Conservation (phyloP, 78 protist species). For the Dictyostelium intermedium region DNA sequence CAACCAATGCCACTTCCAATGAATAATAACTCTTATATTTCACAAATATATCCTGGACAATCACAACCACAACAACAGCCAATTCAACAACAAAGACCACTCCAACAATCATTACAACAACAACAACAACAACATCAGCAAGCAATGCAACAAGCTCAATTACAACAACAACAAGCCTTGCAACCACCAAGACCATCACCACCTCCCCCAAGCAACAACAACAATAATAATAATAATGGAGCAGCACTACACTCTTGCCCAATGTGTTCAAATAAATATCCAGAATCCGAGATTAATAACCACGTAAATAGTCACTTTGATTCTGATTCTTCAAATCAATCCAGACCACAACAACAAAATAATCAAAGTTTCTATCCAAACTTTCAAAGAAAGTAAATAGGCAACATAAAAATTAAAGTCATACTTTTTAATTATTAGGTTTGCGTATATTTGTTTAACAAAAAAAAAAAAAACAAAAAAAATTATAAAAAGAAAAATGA, state of each 20-base stretch:
- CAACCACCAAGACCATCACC: neutral
- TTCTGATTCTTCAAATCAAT: neutral
- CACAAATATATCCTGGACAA: neutral
- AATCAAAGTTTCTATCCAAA: neutral
- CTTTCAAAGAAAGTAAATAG: neutral
- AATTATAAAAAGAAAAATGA: neutral
- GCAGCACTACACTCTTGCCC: neutral
- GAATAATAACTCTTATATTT: neutral
- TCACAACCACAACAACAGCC: slow-evolving; percentile 4
- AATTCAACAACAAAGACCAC: neutral
- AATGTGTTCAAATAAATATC: slow-evolving; percentile 19
- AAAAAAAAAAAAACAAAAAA: neutral
- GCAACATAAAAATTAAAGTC: neutral
- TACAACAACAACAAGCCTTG: slow-evolving; percentile 10
- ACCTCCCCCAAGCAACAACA: neutral
- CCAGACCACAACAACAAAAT: neutral
- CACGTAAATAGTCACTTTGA: slow-evolving; percentile 20
- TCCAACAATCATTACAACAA: slow-evolving; percentile 1
- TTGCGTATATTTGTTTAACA: neutral
- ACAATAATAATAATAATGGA: neutral
- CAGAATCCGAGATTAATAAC: slow-evolving; percentile 16
- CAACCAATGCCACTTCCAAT: neutral
- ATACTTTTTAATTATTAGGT: neutral
- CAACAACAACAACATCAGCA: neutral
- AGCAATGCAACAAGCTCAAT: neutral